Evolutionary conservation across 2,329 filamentous ascomycete species (phyloP), one percentile per base, ranked within the genome.

Genomic region (Ascochyta fabae): DNA sequence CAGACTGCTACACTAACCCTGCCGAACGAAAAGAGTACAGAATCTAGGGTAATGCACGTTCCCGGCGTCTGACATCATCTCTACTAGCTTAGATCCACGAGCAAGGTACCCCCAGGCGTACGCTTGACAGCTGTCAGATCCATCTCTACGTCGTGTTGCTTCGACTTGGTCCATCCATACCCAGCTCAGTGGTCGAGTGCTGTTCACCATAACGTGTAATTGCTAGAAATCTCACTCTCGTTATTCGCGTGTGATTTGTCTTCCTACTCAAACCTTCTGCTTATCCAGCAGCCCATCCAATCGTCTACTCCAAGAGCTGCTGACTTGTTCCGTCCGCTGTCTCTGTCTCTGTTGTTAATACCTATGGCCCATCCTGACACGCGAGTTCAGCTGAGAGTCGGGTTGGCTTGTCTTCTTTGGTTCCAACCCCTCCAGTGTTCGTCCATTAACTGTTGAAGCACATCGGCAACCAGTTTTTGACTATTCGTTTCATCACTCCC

Each of bases 41-140:
- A 15, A 16, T 9, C 23, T 12, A 27, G 10, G 12, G n/a, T 7
- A 23, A 15, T 12, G 27, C 3, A 10, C 39, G 33, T 29, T 27
- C 33, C 26, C 22, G 24, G 10, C 5, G 3, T 46, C 36, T 55
- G 52, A 55, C 41, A 55, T 55, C 46, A 55, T 55, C 29, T 13
- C 27, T 45, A 9, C 40, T 31, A 45, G 34, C 38, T 22, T 29
- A 35, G n/a, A 48, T 16, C 9, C 13, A 23, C 9, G 22, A 55
- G 35, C 35, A 33, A 29, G 41, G 41, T 29, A 41, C 26, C 52
- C 19, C 46, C 43, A 24, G 52, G 22, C 16, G 40, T 22, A 41
- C n/a, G 2, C 0, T 39, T 40, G 22, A 44, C 40, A 45, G n/a
- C 41, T 45, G 35, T 31, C 16, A 41, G 35, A 15, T 15, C 27